Conservation (phyloP, 768 basidiomycete species). For the Clathrus columnatus region DNA sequence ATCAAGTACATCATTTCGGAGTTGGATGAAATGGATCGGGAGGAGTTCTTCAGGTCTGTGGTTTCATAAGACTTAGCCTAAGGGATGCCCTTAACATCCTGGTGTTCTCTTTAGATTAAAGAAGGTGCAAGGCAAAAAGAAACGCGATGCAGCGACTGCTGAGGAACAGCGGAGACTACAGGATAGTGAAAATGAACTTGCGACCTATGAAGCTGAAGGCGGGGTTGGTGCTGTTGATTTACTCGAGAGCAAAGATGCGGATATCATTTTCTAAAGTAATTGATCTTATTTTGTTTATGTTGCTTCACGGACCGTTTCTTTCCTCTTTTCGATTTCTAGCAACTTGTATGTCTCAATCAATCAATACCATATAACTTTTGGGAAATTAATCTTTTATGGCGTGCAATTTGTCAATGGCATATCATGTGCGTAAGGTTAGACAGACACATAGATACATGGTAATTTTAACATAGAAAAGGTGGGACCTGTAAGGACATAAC, state of each 20-base stretch:
- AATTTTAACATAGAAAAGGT: slow-evolving; percentile 29
- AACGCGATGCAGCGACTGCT: slow-evolving; percentile 55
- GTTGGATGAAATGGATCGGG: slow-evolving; percentile 97
- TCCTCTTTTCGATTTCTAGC: background rate
- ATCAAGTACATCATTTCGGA: slow-evolving; percentile 98
- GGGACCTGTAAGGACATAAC: slow-evolving; percentile 20
- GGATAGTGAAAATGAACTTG: background rate
- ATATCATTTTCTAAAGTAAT: slow-evolving; percentile 75
- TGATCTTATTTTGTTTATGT: background rate
- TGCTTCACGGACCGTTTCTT: background rate
- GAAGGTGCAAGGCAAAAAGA: slow-evolving; percentile 97
- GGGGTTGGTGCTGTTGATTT: slow-evolving; percentile 46
- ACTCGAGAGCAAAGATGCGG: slow-evolving; percentile 79
- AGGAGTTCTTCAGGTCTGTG: slow-evolving; percentile 81
- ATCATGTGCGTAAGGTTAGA: slow-evolving; percentile 32
- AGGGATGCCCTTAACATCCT: background rate
- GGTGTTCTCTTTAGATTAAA: slow-evolving; percentile 53
- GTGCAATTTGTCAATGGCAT: slow-evolving; percentile 30
- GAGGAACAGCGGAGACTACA: slow-evolving; percentile 16
- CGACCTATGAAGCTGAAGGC: slow-evolving; percentile 22
- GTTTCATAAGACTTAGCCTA: background rate
- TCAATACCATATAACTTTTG: no score
- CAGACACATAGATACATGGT: slow-evolving; percentile 57
- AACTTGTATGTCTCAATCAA: background rate
- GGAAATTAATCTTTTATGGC: background rate